Base-by-base conservation (phyloP, 805 yeast species). In the Schizosaccharomyces pombe region DNA sequence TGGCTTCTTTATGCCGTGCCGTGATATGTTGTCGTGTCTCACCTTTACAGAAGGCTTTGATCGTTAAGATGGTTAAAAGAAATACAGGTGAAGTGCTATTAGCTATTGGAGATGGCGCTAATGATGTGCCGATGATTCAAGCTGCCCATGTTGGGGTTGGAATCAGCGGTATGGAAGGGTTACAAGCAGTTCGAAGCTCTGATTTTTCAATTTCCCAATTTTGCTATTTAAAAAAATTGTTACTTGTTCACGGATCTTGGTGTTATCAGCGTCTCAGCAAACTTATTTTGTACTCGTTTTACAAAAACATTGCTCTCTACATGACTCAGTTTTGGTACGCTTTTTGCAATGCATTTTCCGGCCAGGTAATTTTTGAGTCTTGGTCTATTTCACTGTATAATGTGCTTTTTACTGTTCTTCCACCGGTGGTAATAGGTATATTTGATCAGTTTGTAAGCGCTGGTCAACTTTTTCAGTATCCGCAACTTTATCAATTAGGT, bases 71-170 rank as follows among this genome's bases (percentile, higher is more conserved):
- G 75, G 97, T 89, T 22, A 91, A 91, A 64, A 71, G 84, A 53
- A 81, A 85, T 68, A 74, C 75, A 62, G 79, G 82, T 52, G 65
- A 72, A 2, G 77, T 94, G 1, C 67, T 93, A 47, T 70, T 91
- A 57, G 97, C 98, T 0, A 82, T 91, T 63, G 99, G 99, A 47
- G 99, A 91, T 68, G 99, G 99, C 63, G 99, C 99, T 2, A 91
- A 91, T 64, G 99, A 91, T 69, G 98, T 91, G 43, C 82, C 94
- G 37, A 91, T 91, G 99, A 91, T 91, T 59, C 98, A 91, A 67
- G 97, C 98, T 14, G 98, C 98, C 0, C 97, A 91, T 66, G 95
- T 91, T 54, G 99, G 99, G 58, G 95, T 91, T 26, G 99, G 99
- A 64, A 93, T 91, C 58, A 84, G 94, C 67, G 99, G 99, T 59